A percentile compares a stretch with the other conserved stretches of the same genome.
These are phyloP conservation scores for Tetrapyrgos nigripes DNA, from an alignment of 1,284 basidiomycete genomes.

Conservation along the genomic window DNA sequence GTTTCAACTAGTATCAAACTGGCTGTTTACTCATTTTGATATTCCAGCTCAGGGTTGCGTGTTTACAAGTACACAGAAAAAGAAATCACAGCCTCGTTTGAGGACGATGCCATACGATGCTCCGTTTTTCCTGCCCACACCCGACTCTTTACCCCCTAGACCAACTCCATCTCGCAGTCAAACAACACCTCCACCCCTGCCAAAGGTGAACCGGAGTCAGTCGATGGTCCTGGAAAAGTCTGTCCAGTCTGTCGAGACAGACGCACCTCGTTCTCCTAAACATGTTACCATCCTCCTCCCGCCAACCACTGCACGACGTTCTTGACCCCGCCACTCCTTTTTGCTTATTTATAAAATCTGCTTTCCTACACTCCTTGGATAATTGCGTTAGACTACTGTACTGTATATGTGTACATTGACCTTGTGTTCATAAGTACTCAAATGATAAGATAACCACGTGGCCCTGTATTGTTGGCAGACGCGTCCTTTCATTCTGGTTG, in stretches of 20 bases:
- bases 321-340: not conserved
- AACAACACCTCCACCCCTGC: conserved; percentile 16
- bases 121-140: conserved; percentile 63
- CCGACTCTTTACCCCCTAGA: conserved; percentile 29
- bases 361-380: not conserved
- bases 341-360: not conserved
- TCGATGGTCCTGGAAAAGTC: not conserved
- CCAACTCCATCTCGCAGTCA: conserved; percentile 21
- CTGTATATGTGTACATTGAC: not conserved
- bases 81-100: conserved; percentile 37
- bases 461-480: not conserved
- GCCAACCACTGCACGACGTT: not conserved
- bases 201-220: not conserved
- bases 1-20: not conserved
- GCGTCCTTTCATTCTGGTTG: not conserved
- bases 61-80: conserved; percentile 17
- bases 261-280: not conserved
- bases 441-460: conserved; percentile 17
- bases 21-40: not conserved
- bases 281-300: not conserved
- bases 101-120: conserved; percentile 68
- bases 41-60: not conserved
- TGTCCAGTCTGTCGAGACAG: not conserved
- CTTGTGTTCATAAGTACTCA: too few relatives aligned
- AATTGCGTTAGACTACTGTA: conserved; percentile 1